Evolutionary conservation across 305 asterid species (phyloP).

Genomic region (Striga hermonthica): DNA sequence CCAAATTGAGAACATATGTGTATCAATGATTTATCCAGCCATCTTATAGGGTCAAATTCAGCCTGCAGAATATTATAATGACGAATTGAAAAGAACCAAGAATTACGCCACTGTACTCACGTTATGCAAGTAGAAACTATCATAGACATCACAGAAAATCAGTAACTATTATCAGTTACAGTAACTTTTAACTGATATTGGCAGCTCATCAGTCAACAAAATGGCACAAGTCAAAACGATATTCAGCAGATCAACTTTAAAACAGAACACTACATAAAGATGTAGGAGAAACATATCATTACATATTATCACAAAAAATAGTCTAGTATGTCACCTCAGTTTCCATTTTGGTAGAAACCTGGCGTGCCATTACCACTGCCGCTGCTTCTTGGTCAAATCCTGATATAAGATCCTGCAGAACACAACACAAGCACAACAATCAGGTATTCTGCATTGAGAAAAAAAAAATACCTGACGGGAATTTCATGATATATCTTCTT

Average conservation of each 20-base stretch:
- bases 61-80: constrained; percentile 51
- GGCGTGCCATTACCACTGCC: constrained; percentile 94
- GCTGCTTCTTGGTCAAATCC: constrained; percentile 99
- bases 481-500: not conserved
- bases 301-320: constrained; percentile 23
- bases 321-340: constrained; percentile 61
- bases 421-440: constrained; percentile 26
- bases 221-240: constrained; percentile 17
- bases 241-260: not conserved
- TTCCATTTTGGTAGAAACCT: constrained; percentile 96
- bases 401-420: constrained; percentile 75
- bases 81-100: too few relatives aligned
- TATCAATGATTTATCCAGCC: constrained; percentile 96
- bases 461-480: constrained; percentile 9
- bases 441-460: constrained; percentile 11
- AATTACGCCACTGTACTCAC: too few relatives aligned
- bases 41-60: constrained; percentile 96
- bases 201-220: constrained; percentile 3
- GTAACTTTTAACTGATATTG: not conserved
- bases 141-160: too few relatives aligned
- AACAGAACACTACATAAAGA: constrained; percentile 22
- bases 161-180: too few relatives aligned
- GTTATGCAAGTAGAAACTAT: too few relatives aligned
- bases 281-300: constrained; percentile 10
- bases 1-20: constrained; percentile 93